phyloP scores from a whole-genome alignment of 306 rosid species.

The Corylus heterophylla region DNA sequence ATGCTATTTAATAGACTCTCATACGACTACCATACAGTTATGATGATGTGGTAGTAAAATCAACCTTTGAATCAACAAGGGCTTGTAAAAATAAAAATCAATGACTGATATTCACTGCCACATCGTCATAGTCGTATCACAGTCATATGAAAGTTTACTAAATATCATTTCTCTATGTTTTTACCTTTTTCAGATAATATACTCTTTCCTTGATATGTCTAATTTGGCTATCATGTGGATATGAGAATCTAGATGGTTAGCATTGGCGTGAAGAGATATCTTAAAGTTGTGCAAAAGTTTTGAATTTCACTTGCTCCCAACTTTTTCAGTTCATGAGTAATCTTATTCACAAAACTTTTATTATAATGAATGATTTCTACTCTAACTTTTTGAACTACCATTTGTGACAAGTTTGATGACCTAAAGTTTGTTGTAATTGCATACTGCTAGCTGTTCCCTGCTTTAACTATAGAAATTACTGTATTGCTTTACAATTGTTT shows the following conservation, averaged over 20 bases:
- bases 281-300: neutral
- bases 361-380: neutral
- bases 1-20: no score
- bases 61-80: no score
- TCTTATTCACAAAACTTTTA: neutral
- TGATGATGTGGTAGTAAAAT: no score
- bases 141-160: no score
- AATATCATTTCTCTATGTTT: no score
- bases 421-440: neutral
- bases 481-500: neutral
- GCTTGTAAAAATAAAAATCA: no score
- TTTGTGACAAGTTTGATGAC: neutral
- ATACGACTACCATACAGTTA: no score
- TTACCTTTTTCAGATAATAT: neutral
- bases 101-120: no score
- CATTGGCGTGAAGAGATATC: neutral
- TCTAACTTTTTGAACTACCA: neutral
- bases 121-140: no score
- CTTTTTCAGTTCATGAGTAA: neutral
- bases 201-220: neutral
- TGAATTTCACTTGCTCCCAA: neutral
- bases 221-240: neutral
- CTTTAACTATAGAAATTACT: neutral
- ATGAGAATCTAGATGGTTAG: neutral
- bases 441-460: neutral